Percentiles rank a stretch among this genome's conserved stretches.
phyloP scores from a whole-genome alignment of 768 basidiomycete genomes.

The Botryobasidium botryosum region DNA sequence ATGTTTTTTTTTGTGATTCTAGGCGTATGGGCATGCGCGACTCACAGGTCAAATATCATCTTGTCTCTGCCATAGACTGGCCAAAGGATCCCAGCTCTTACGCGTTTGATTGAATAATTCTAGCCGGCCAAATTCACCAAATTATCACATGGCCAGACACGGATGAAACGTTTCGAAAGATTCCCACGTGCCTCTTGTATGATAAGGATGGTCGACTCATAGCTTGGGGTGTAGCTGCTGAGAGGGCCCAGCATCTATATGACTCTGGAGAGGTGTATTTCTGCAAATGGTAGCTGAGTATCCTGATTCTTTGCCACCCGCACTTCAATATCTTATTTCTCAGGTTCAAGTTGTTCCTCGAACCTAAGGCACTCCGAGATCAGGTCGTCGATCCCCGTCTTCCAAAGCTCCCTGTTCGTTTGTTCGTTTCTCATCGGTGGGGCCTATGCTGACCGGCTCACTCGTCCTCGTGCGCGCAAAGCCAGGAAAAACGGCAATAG shows the following conservation, averaged over 20 bases:
- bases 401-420: slow-evolving; percentile 55
- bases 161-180: slow-evolving; percentile 74
- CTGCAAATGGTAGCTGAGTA: slow-evolving; percentile 39
- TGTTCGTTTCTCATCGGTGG: neutral
- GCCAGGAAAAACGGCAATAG: slow-evolving; percentile 19
- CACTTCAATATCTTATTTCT: neutral
- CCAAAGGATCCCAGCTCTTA: too few relatives aligned
- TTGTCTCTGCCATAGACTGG: too few relatives aligned
- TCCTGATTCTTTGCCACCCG: slow-evolving; percentile 17
- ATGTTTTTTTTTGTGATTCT: too few relatives aligned
- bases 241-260: slow-evolving; percentile 54
- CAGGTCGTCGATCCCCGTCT: slow-evolving; percentile 58
- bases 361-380: slow-evolving; percentile 63
- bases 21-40: too few relatives aligned
- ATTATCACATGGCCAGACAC: slow-evolving; percentile 78
- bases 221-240: slow-evolving; percentile 80
- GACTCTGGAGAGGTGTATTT: slow-evolving; percentile 43
- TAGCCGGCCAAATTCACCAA: slow-evolving; percentile 63
- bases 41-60: too few relatives aligned
- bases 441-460: too few relatives aligned
- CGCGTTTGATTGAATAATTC: too few relatives aligned
- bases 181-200: slow-evolving; percentile 74
- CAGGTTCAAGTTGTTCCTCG: slow-evolving; percentile 74
- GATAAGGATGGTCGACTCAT: slow-evolving; percentile 54
- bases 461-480: neutral